A percentile compares a stretch with the other conserved stretches of the same genome.
phyloP scores from a whole-genome alignment of 2,329 filamentous ascomycete genomes.

The Nemania serpens region DNA sequence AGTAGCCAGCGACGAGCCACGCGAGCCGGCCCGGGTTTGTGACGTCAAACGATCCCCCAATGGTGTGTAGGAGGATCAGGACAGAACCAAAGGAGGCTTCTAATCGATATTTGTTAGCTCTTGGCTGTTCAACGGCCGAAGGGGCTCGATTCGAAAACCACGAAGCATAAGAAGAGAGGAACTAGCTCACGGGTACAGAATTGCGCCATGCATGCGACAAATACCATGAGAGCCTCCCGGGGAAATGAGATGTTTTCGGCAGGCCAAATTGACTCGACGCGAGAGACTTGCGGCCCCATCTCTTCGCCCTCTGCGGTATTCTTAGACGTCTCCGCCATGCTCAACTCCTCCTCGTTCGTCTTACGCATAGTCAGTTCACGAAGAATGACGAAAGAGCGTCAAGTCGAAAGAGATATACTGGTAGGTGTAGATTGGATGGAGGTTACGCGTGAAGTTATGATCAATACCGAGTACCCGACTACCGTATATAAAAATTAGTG shows the following conservation, averaged over 20 bases:
- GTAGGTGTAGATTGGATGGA: not conserved
- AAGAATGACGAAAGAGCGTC: not conserved
- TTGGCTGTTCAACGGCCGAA: not conserved
- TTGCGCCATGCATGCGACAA: conserved; percentile 32
- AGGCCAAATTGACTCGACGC: conserved; percentile 28
- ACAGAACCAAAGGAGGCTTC: conserved; percentile 26
- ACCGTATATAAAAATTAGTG: not conserved
- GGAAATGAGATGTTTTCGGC: conserved; percentile 25
- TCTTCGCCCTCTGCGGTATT: conserved; percentile 20
- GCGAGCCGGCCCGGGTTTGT: conserved; percentile 46
- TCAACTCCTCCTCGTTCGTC: conserved; percentile 5
- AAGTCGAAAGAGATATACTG: not conserved
- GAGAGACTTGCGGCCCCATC: conserved; percentile 22
- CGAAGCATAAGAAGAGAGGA: not conserved
- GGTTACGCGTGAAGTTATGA: not conserved
- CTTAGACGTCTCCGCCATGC: not conserved
- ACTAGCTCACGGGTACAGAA: conserved; percentile 29
- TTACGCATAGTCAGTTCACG: not conserved
- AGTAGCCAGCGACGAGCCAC: conserved; percentile 54
- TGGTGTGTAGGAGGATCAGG: conserved; percentile 43
- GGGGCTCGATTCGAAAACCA: not conserved
- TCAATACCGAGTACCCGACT: no score
- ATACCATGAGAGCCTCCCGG: conserved; percentile 24
- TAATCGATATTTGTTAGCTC: conserved; percentile 12
- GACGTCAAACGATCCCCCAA: conserved; percentile 48